Conservation (phyloP, 2,329 filamentous ascomycete species). For the Phialophora chinensis region DNA sequence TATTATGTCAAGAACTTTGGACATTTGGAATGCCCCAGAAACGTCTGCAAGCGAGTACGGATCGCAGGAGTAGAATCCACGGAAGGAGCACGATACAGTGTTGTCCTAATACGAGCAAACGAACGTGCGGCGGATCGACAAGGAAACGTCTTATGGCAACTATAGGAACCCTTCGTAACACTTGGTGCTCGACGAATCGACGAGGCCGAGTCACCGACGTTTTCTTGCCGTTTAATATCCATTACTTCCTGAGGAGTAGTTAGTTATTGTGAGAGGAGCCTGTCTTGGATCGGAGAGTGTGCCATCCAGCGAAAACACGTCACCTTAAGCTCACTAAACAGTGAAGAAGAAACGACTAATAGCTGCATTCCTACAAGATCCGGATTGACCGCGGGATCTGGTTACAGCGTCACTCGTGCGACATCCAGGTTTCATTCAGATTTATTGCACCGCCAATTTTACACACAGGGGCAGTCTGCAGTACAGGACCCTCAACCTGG, state of each 20-base stretch:
- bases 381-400: neutral
- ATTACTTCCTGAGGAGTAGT: neutral
- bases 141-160: neutral
- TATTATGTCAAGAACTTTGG: neutral
- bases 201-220: neutral
- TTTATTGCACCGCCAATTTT: too few species aligned
- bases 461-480: too few species aligned
- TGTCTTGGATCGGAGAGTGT: too few species aligned
- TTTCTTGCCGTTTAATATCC: neutral
- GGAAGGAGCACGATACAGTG: neutral
- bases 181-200: neutral
- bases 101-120: neutral
- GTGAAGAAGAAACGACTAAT: neutral
- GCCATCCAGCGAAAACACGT: neutral
- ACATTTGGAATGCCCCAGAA: neutral
- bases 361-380: neutral
- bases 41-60: too few species aligned
- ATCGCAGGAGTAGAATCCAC: too few species aligned
- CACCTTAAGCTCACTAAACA: neutral
- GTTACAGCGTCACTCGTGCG: too few species aligned
- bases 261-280: neutral
- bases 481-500: too few species aligned
- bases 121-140: neutral
- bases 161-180: neutral
- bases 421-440: too few species aligned